Conservation (phyloP, 495 filamentous ascomycete genomes). For the Chaetomium fimeti region DNA sequence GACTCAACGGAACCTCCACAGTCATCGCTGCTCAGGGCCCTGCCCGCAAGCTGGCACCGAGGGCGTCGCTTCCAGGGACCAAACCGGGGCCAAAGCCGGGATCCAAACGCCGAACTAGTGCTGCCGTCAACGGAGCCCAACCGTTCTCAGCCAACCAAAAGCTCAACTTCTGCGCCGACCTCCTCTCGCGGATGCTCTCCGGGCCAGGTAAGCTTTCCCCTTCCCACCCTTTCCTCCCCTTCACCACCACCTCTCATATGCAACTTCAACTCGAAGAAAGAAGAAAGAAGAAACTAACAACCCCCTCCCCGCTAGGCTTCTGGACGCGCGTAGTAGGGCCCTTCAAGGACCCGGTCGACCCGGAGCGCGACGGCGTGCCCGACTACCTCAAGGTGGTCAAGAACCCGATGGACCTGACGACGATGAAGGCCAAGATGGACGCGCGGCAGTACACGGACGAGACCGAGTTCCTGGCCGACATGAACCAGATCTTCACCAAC, state of each 20-base stretch:
- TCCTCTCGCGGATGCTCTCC: slow-evolving; percentile 53
- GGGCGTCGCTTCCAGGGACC: slow-evolving; percentile 30
- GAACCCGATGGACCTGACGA: slow-evolving; percentile 51
- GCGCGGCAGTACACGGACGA: slow-evolving; percentile 42
- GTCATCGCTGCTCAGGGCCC: slow-evolving; percentile 5
- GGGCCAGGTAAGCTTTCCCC: slow-evolving; percentile 48
- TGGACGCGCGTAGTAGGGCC: slow-evolving; percentile 58
- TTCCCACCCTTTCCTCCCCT: background rate
- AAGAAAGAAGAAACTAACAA: background rate
- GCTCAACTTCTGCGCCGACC: slow-evolving; percentile 51
- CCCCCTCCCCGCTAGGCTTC: slow-evolving; percentile 39
- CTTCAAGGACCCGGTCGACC: slow-evolving; percentile 50
- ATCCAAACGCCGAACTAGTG: slow-evolving; percentile 34
- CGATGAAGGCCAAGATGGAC: slow-evolving; percentile 53
- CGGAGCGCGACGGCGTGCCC: slow-evolving; percentile 45
- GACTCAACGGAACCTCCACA: slow-evolving; percentile 21
- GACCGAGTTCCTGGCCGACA: slow-evolving; percentile 46
- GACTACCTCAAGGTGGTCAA: slow-evolving; percentile 50
- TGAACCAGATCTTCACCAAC: slow-evolving; percentile 52
- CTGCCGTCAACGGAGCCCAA: slow-evolving; percentile 22
- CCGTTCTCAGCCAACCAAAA: slow-evolving; percentile 46
- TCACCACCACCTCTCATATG: too few relatives aligned
- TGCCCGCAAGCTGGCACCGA: slow-evolving; percentile 23
- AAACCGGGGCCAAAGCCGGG: slow-evolving; percentile 30
- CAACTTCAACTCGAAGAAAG: background rate